Evolutionary conservation across 805 yeast species (phyloP), one percentile per base, ranked within the genome.

Genomic region (Babjeviella inositovora): DNA sequence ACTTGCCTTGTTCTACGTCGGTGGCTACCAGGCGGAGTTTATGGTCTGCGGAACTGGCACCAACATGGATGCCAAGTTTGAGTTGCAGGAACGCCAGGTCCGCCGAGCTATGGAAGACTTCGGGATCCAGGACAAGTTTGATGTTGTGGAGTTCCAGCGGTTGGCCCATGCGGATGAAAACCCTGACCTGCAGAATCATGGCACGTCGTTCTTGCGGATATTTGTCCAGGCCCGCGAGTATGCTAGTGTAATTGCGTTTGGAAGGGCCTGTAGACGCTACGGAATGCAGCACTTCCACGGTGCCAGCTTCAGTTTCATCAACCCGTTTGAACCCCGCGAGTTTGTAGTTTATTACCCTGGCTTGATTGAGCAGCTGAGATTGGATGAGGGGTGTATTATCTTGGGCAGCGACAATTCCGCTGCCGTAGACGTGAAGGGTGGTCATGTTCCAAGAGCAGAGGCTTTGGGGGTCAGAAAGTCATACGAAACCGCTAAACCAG

Each of bases 11-110:
- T 32, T 27, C 15, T 32, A 23, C 16, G 21, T 25, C 14, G 24
- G 35, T 22, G 37, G 37, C 14, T 32, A 25, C 20, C 34, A 33
- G 15, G 17, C 16, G 5, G 34, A 33, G 14, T 8, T 16, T 7
- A 24, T 23, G 7, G 10, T 25, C 13, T 27, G 20, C 20, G 35
- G 33, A 6, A 32, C 35, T 9, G 37, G 37, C 4, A 26, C 27
- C 8, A 14, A 28, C 13, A 20, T 13, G 9, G 31, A 26, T 12
- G 28, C 23, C 6, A 32, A 32, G 16, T 32, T 29, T 20, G 21
- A 21, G 8, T 21, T 32, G 24, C 17, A 21, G 17, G 20, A 32
- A 17, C 6, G 10, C 8, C 37, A 32, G 20, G 6, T 28, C 9
- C 15, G 20, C 6, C 7, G 19, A 14, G 30, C 21, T 8, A 15